These are phyloP conservation scores for Sporopachydermia lactativora DNA, from an alignment of 805 yeast species.

Conservation along the genomic window DNA sequence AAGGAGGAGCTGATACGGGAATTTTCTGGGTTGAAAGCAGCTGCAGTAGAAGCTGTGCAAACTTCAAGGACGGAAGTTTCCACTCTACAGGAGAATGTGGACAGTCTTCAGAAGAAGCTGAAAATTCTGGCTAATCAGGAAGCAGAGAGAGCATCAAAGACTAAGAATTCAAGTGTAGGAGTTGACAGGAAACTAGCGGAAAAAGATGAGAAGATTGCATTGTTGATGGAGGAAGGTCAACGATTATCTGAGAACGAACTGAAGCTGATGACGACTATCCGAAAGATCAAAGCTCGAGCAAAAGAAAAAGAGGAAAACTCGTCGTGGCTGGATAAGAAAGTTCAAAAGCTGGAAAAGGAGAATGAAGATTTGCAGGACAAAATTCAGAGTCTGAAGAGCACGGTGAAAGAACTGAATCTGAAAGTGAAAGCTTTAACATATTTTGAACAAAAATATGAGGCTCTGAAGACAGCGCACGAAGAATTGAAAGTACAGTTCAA, in stretches of 20 bases:
- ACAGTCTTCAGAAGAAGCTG: conserved; percentile 3
- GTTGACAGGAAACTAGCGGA: conserved; percentile 22
- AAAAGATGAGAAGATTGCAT: conserved; percentile 49
- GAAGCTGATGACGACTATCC: conserved; percentile 49
- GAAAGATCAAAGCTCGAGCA: conserved; percentile 39
- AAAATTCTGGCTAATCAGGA: neutral
- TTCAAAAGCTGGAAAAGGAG: conserved; percentile 23
- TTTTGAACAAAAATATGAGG: conserved; percentile 7
- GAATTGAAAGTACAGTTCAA: conserved; percentile 3
- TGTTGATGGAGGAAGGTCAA: conserved; percentile 64
- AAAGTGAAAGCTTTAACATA: conserved; percentile 1
- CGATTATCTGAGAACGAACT: conserved; percentile 58
- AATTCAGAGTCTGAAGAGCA: conserved; percentile 8
- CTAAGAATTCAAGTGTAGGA: conserved; percentile 7
- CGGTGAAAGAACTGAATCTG: neutral
- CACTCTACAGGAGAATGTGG: conserved; percentile 8
- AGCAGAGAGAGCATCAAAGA: neutral
- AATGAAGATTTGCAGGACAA: conserved; percentile 22
- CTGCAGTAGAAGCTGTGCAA: neutral
- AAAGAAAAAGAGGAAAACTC: conserved; percentile 22
- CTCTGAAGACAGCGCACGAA: conserved; percentile 6
- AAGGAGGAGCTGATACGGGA: neutral
- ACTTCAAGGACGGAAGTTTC: conserved; percentile 3
- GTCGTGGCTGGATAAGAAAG: conserved; percentile 16
- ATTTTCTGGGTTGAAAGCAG: neutral